Evolutionary conservation across 2,329 filamentous ascomycete genomes (phyloP).

Genomic region (Fusarium temperatum): DNA sequence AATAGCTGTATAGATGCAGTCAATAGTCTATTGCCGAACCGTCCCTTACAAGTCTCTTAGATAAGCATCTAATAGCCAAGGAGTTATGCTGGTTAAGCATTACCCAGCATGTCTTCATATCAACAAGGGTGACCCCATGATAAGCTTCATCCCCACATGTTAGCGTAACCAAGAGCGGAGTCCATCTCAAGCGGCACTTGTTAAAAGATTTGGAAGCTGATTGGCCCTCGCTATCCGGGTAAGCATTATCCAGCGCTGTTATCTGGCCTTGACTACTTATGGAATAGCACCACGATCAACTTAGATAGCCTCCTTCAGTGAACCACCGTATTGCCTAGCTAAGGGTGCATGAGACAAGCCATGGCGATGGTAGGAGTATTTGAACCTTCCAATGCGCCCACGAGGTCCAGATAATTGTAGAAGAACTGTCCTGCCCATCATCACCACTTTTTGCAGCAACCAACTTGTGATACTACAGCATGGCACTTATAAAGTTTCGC

Average conservation of each 20-base stretch:
- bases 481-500: background rate
- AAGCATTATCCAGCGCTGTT: background rate
- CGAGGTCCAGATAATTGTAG: fast-evolving
- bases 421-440: background rate
- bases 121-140: background rate
- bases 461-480: fast-evolving
- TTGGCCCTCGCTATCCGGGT: background rate
- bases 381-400: background rate
- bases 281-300: background rate
- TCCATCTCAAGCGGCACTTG: background rate
- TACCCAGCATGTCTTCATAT: background rate
- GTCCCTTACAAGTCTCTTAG: too few relatives aligned
- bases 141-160: background rate
- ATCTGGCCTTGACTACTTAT: background rate
- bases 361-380: background rate
- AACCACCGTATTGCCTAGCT: background rate
- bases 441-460: background rate
- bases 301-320: background rate
- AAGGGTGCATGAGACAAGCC: background rate
- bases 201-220: fast-evolving
- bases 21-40: background rate
- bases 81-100: background rate
- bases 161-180: background rate
- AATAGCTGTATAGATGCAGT: too few relatives aligned
- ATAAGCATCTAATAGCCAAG: too few relatives aligned